Evolutionary conservation across 257 asterid genomes (phyloP), one percentile per base, ranked within the genome.

Genomic region (Cinchona pubescens): DNA sequence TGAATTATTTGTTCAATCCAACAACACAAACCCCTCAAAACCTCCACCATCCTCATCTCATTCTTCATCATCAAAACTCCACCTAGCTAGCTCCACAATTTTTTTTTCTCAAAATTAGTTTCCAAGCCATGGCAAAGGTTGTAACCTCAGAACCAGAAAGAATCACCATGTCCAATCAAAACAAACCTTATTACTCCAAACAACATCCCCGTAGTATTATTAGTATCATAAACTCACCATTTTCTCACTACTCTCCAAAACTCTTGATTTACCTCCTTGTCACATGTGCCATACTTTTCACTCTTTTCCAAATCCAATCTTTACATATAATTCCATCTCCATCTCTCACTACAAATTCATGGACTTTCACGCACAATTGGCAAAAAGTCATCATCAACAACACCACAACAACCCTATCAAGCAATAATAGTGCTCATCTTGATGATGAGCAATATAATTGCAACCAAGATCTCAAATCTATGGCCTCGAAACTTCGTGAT

Each of bases 271-370:
- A 76, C 81, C 73, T 88, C 68, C 77, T 88, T 5, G 68, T 84
- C 77, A 30, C 78, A n/a, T 84, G 79, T 40, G 85, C 72, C 79
- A 18, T 76, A 18, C 59, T 89, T 29, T 70, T 88, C 80, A 46
- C 85, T 62, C 14, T 85, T 80, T 83, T 79, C 83, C 91, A 89
- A 79, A 89, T 87, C 78, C 87, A 79, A n/a, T 84, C 84, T 63
- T 82, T 86, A 14, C 88, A 79, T 45, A 75, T 75, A n/a, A n/a
- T n/a, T 27, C 80, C 84, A 38, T 67, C 80, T 3, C 10, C 73
- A 13, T 65, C 75, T 15, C 77, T 67, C 18, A 21, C 63, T 27
- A 34, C 37, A 15, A 59, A 75, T 32, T 49, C 87, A 27, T 82
- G 88, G 88, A 58, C 59, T 48, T 75, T 86, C 67, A 62, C 78